Evolutionary conservation across 768 basidiomycete species (phyloP).

Genomic region (Trametes sanguinea): DNA sequence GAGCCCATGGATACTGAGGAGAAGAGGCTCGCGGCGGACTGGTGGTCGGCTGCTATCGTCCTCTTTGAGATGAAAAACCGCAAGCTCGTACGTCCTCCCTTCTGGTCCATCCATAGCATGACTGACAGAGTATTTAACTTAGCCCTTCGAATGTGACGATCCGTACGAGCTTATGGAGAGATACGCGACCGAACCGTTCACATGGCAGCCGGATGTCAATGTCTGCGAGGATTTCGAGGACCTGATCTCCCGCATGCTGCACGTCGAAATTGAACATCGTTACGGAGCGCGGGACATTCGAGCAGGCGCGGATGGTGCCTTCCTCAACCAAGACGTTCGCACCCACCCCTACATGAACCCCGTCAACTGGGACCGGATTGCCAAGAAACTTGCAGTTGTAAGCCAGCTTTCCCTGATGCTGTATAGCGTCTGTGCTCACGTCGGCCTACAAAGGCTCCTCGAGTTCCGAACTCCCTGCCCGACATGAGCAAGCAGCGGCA

Average conservation of each 20-base stretch:
- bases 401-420: conserved; percentile 14
- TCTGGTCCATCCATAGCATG: no score
- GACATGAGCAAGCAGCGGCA: neutral
- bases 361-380: conserved; percentile 52
- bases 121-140: neutral
- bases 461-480: neutral
- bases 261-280: conserved; percentile 38
- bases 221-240: conserved; percentile 29
- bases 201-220: neutral
- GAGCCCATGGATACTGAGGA: conserved; percentile 4
- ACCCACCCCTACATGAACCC: conserved; percentile 46
- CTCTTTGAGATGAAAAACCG: conserved; percentile 56
- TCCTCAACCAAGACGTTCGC: conserved; percentile 35
- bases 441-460: neutral
- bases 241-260: conserved; percentile 46
- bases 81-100: conserved; percentile 31
- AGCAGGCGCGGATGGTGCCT: neutral
- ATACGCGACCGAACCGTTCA: neutral
- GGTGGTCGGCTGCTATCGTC: conserved; percentile 55
- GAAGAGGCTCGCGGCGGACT: conserved; percentile 42
- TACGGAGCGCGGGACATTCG: conserved; percentile 25
- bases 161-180: neutral
- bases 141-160: conserved; percentile 5
- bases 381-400: conserved; percentile 46
- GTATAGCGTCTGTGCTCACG: neutral